Percentiles rank a stretch among this genome's conserved stretches.
phyloP scores from a whole-genome alignment of 2,329 filamentous ascomycete species.

The Fusarium sp. region DNA sequence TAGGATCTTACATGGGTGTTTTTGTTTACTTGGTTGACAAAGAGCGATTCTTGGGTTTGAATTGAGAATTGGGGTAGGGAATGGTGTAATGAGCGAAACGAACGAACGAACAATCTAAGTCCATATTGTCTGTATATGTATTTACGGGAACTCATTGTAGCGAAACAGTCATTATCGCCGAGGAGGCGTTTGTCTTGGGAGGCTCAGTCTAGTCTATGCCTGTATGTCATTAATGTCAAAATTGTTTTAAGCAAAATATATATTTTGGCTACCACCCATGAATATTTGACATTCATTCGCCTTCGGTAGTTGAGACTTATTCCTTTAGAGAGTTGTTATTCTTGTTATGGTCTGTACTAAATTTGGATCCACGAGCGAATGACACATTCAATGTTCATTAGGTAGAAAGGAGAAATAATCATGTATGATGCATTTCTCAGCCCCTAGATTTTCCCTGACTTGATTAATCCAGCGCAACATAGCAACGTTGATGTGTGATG shows the following conservation, averaged over 20 bases:
- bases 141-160: conserved; percentile 12
- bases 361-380: no score
- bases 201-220: neutral
- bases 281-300: no score
- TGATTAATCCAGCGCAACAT: no score
- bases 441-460: no score
- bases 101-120: conserved; percentile 8
- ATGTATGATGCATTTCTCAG: no score
- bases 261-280: neutral
- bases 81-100: conserved; percentile 20
- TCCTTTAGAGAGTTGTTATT: no score
- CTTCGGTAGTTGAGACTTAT: no score
- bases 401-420: no score
- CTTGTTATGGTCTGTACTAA: no score
- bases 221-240: conserved; percentile 8
- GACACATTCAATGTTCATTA: no score
- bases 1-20: conserved; percentile 10
- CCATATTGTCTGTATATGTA: conserved; percentile 18
- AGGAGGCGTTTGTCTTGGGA: neutral
- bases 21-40: conserved; percentile 11
- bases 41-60: neutral
- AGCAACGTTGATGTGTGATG: no score
- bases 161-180: conserved; percentile 27
- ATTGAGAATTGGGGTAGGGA: conserved; percentile 17
- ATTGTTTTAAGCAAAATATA: neutral